Conservation (phyloP, 2,329 filamentous ascomycete species). For the Colletotrichum neosansevieriae region DNA sequence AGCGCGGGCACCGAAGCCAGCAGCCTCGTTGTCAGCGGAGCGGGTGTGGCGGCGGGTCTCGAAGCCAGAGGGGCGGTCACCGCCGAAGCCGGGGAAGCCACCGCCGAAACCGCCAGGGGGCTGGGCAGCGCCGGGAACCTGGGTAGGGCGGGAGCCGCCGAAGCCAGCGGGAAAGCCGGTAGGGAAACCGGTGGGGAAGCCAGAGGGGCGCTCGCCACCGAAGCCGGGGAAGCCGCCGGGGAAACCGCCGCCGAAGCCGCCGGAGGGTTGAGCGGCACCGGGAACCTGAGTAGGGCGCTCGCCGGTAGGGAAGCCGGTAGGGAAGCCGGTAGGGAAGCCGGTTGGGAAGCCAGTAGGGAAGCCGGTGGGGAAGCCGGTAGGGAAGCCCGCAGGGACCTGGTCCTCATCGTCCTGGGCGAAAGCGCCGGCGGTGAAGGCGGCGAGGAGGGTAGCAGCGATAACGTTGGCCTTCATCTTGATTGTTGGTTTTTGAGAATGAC, state of each 20-base stretch:
- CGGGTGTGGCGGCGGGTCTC: slow-evolving; percentile 30
- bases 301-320: slow-evolving; percentile 12
- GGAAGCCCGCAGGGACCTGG: slow-evolving; percentile 18
- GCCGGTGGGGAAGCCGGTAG: slow-evolving; percentile 16
- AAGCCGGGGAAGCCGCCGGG: too few relatives aligned
- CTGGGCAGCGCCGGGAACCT: slow-evolving; percentile 26
- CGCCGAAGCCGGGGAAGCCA: slow-evolving; percentile 25
- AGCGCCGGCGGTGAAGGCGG: slow-evolving; percentile 32
- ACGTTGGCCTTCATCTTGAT: slow-evolving; percentile 38
- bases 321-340: slow-evolving; percentile 24
- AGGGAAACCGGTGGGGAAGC: slow-evolving; percentile 21
- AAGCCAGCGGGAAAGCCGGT: slow-evolving; percentile 12
- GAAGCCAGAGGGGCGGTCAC: slow-evolving; percentile 31
- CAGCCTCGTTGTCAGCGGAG: background rate
- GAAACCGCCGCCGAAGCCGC: too few relatives aligned
- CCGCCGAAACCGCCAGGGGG: slow-evolving; percentile 31
- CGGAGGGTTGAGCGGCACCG: too few relatives aligned
- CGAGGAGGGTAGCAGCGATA: slow-evolving; percentile 32
- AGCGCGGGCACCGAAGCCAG: too few relatives aligned
- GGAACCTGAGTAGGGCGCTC: too few relatives aligned
- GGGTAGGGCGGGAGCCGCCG: slow-evolving; percentile 14
- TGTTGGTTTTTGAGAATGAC: background rate
- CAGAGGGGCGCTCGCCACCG: slow-evolving; percentile 15
- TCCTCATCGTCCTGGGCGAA: slow-evolving; percentile 23
- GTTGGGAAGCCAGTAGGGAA: too few relatives aligned